Base-by-base conservation (phyloP, 805 yeast genomes). In the Wickerhamiella bombiphila region DNA sequence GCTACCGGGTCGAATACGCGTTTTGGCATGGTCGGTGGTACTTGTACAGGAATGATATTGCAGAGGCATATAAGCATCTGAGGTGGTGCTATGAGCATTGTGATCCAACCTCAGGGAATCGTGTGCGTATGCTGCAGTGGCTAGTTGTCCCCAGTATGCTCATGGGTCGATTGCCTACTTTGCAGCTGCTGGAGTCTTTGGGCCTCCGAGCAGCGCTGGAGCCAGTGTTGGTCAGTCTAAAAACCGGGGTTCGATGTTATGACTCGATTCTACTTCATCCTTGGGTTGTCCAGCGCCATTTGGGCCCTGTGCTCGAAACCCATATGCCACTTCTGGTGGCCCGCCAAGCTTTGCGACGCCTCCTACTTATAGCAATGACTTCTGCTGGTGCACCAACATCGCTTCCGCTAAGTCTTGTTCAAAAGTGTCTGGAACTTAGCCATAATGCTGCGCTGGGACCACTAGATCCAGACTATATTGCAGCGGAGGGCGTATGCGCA, bases 141-240 rank as follows among this genome's bases (percentile, higher is more conserved):
- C 55, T 76, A 29, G 43, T 75, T 1, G 76, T 82, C 0, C 58
- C 68, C 0, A 63, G 73, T 2, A 51, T 76, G 5, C 50, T 74
- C 1, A 59, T 73, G 29, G 83, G 83, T 0, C 66, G 67, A 35
- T 41, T 59, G 11, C 80, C 81, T 0, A 56, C 59, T 20, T 51
- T 55, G 9, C 44, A 39, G 2, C 17, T 60, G 9, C 36, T 61
- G 14, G 45, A 40, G 14, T 33, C 32, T 32, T 47, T 48, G 42
- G 58, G 42, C 32, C 44, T 61, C 11, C 44, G 55, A 22, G 61
- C 43, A 22, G 50, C 58, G 5, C 72, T 70, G 45, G 45, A 50
- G 3, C 55, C 58, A 9, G 45, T 78, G 16, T 48, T 53, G n/a
- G 40, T 42, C 1, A 51, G 60, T 5, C 49, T 75, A 5, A 53